Evolutionary conservation across 129 eudicot species (phyloP).

Genomic region (Saposhnikovia divaricata): DNA sequence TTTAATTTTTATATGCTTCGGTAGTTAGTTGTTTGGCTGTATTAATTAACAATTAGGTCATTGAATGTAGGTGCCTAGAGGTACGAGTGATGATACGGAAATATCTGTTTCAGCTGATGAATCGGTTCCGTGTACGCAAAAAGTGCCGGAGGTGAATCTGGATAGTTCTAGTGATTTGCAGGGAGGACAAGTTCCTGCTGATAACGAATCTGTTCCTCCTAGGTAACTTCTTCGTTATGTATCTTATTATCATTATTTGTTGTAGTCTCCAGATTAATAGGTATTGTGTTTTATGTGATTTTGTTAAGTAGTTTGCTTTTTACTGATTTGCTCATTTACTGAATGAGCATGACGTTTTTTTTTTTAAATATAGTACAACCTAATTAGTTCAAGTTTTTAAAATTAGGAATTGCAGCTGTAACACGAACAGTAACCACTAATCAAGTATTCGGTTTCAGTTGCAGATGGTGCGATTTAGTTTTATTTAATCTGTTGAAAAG

Average conservation of each 20-base stretch:
- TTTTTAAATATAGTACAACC: neutral
- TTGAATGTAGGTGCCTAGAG: constrained; percentile 42
- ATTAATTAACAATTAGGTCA: constrained; percentile 8
- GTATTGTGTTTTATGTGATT: neutral
- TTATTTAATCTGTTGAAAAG: neutral
- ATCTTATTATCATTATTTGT: neutral
- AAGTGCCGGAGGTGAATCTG: constrained; percentile 28
- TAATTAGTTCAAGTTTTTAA: neutral
- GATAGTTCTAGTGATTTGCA: constrained; percentile 34
- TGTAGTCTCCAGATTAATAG: neutral
- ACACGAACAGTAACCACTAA: neutral
- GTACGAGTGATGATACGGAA: constrained; percentile 44
- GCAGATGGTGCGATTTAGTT: neutral
- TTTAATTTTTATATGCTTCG: neutral
- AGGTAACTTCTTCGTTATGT: constrained; percentile 31
- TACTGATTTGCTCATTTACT: too few relatives aligned
- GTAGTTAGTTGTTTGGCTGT: constrained; percentile 4
- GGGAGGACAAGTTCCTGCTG: constrained; percentile 15
- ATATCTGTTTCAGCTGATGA: constrained; percentile 54
- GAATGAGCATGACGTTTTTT: neutral
- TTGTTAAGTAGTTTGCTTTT: neutral
- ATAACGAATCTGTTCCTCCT: constrained; percentile 30
- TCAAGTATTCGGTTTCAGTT: neutral
- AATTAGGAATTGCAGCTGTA: neutral
- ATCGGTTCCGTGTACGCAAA: constrained; percentile 27